Evolutionary conservation across 78 protist species (phyloP), one percentile per base, ranked within the genome.

Genomic region (Tieghemostelium lacteum): DNA sequence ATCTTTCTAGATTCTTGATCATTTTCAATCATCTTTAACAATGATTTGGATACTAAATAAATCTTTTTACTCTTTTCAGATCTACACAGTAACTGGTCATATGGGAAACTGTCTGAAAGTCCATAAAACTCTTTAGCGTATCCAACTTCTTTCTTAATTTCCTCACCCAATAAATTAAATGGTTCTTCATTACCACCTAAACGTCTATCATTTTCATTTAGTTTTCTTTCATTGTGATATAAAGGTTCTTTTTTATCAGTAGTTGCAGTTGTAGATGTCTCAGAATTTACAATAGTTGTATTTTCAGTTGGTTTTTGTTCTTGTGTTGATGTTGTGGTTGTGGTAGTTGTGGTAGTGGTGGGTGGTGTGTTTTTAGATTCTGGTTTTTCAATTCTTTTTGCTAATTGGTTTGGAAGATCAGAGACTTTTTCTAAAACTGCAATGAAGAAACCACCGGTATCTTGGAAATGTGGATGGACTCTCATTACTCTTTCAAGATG

Each of bases 371-470:
- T 3, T 54, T 22, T n/a, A 52, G 86, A 3, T 72, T 61, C n/a
- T 24, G 17, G n/a, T 29, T 55, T 64, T 20, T 37, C 49, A 0
- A 34, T 31, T 55, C 61, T 71, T 26, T 66, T 86, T 29, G 80
- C 86, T 22, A 86, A 40, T 66, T 75, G 93, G 33, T 66, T 58
- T 33, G 94, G 94, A 19, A 88, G 29, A 16, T 92, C 96, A 4
- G 62, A 31, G 1, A 92, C 95, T 78, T 97, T 97, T 31, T 77
- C 78, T 34, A 99, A 74, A 49, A 96, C 94, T 34, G 99, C 97
- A 7, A 98, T 95, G 76, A 99, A 99, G 96, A 99, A 99, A 45
- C 99, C 99, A 62, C 99, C 99, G 22, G 96, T 93, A 87, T 97
- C 96, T 28, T 94, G 87, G 49, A 73, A 50, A 54, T 98, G 99